Evolutionary conservation across 179 eudicot genomes (phyloP).

Genomic region (Beta lomatogona): DNA sequence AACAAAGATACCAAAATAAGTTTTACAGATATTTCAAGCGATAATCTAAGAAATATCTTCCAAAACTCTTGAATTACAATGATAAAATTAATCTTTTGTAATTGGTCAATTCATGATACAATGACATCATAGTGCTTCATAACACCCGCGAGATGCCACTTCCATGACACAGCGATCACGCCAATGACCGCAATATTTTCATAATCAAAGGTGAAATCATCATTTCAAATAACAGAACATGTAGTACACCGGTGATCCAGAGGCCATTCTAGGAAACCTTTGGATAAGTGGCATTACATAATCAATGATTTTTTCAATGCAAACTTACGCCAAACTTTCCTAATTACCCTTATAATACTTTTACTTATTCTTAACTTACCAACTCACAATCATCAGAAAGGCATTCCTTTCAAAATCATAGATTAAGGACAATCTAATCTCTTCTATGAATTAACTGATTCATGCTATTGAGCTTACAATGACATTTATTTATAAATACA

Average conservation of each 20-base stretch:
- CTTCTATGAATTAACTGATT: background rate
- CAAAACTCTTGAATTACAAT: too few species aligned
- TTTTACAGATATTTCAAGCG: too few species aligned
- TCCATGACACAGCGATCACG: too few species aligned
- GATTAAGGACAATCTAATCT: background rate
- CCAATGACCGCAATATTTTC: too few species aligned
- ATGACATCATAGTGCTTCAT: too few species aligned
- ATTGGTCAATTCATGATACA: too few species aligned
- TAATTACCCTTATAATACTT: background rate
- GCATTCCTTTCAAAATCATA: background rate
- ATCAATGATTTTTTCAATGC: background rate
- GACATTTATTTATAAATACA: background rate
- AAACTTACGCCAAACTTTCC: background rate
- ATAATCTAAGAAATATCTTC: too few species aligned
- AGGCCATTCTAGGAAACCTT: background rate
- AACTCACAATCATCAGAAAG: background rate
- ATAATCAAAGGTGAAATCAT: background rate
- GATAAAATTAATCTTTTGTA: too few species aligned
- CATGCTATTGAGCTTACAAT: background rate
- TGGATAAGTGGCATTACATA: background rate
- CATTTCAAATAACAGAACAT: background rate
- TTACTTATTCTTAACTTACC: background rate
- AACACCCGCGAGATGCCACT: too few species aligned
- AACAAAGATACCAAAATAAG: too few species aligned
- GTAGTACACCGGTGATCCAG: background rate